Evolutionary conservation across 768 basidiomycete species (phyloP), one percentile per base, ranked within the genome.

Genomic region (Boletus huronensis): DNA sequence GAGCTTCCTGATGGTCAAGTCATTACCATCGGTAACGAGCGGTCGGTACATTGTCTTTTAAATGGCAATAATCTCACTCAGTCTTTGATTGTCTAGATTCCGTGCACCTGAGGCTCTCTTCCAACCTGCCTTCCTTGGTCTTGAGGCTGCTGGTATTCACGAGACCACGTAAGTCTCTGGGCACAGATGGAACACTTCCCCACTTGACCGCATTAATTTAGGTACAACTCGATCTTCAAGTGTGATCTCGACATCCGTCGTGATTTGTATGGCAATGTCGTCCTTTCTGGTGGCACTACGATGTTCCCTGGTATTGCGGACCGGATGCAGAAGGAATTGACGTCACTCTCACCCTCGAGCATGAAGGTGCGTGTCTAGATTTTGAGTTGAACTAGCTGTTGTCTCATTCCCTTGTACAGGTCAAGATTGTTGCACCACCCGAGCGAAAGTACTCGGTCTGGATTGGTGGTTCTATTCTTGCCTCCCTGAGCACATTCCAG

Each of bases 301-400:
- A 94, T 95, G 92, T 94, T 93, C 88, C 86, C 90, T 63, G 93
- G 93, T 79, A 94, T 96, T 65, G 84, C 92, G 63, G 93, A 96
- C 74, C 88, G 93, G 66, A 91, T 96, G 90, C 89, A 92, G 73
- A 93, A 93, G 80, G 93, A 96, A 76, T 78, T 96, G 70, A 88
- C 88, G 21, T 77, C 86, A 21, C 79, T 94, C 61, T 62, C 69
- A 34, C 93, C 93, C 26, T 81, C 88, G 54, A 90, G 87, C 75
- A 88, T 95, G 88, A 95, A 93, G 84, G 80, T 78, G 35, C 29
- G 77, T 26, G 19, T 26, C 14, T 9, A 14, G 7, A 36, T 42
- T n/a, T 0, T 11, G 19, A 32, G 26, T 32, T 26, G 28, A 34
- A 25, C 39, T 14, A 21, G 14, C 11, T 23, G 14, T 49, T 34